Base-by-base conservation (phyloP, 108 stramenopile genomes). In the Seminavis robusta region DNA sequence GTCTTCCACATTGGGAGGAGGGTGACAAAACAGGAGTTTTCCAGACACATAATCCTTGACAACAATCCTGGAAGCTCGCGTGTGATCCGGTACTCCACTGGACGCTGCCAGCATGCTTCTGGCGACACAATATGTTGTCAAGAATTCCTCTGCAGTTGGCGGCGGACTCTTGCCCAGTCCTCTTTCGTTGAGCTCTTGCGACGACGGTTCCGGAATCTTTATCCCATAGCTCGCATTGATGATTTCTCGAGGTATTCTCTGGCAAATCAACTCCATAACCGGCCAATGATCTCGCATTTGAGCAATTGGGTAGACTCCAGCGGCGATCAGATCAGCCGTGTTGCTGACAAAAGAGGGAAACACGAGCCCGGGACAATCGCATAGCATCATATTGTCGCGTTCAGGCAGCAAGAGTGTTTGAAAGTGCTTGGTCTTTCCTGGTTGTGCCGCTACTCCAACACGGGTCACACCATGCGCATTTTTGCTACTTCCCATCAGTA, bases 341-440 rank as follows among this genome's bases (percentile, higher is more conserved):
- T 83, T 88, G 33, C 65, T 84, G n/a, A 99, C 97, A 71, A 99
- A 97, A 23, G 94, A 93, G 10, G 99, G 99, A 66, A 99, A 99
- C 2, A 99, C 99, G 10, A 99, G 77, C 50, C 99, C 99, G 16
- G 99, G 99, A 74, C 99, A 98, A 85, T 98, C 99, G 68, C 97
- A 97, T 10, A 98, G 86, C 77, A 95, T 80, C 58, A 97, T 88
- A 31, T 88, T 73, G 27, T 79, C 53, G 17, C 74, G 64, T 64
- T 83, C 88, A n/a, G 88, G 88, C 13, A 98, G 52, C 17, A 89
- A 65, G 15, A 98, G 79, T 19, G 99, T 99, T 76, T 99, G 99
- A 59, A 99, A 98, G 79, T 99, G 99, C 69, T 98, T 98, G 0
- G 99, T 99, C 72, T 99, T 98, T 28, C 99, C 99, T 25, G 99